phyloP scores from a whole-genome alignment of 495 filamentous ascomycete species.

The Aspergillus baeticus region DNA sequence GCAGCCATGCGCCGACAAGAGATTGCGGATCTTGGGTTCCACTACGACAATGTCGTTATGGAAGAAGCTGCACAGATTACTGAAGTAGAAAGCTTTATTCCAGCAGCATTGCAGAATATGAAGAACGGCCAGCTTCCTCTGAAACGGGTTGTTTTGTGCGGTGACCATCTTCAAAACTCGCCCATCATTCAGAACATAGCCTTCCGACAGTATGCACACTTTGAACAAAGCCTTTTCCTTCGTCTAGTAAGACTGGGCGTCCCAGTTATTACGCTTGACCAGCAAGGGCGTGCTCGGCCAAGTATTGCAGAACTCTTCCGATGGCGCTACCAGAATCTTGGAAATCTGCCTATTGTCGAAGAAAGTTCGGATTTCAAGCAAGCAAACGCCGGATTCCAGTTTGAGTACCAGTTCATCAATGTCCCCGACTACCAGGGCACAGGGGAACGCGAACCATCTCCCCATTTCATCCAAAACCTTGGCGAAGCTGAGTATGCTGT shows the following conservation, averaged over 20 bases:
- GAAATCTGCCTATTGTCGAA: slow-evolving; percentile 74
- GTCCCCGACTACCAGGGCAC: slow-evolving; percentile 90
- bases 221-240: slow-evolving; percentile 93
- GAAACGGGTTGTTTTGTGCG: slow-evolving; percentile 87
- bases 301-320: slow-evolving; percentile 87
- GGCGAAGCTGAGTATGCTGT: slow-evolving; percentile 97
- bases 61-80: slow-evolving; percentile 99
- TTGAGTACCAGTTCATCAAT: slow-evolving; percentile 96
- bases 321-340: slow-evolving; percentile 86
- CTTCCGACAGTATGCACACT: slow-evolving; percentile 93
- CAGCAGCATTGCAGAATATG: slow-evolving; percentile 79
- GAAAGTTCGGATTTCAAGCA: slow-evolving; percentile 66
- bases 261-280: slow-evolving; percentile 83
- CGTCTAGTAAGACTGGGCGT: slow-evolving; percentile 87
- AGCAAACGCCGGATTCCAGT: slow-evolving; percentile 89
- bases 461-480: slow-evolving; percentile 95
- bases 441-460: slow-evolving; percentile 88
- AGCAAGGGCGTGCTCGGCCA: slow-evolving; percentile 85
- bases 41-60: slow-evolving; percentile 98
- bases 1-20: slow-evolving; percentile 96
- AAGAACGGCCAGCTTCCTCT: slow-evolving; percentile 70
- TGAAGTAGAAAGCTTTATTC: slow-evolving; percentile 96
- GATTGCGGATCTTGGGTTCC: slow-evolving; percentile 88
- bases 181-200: slow-evolving; percentile 94
- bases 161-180: slow-evolving; percentile 95